Evolutionary conservation across 2,329 filamentous ascomycete species (phyloP), one percentile per base, ranked within the genome.

Genomic region (Capronia epimyces): DNA sequence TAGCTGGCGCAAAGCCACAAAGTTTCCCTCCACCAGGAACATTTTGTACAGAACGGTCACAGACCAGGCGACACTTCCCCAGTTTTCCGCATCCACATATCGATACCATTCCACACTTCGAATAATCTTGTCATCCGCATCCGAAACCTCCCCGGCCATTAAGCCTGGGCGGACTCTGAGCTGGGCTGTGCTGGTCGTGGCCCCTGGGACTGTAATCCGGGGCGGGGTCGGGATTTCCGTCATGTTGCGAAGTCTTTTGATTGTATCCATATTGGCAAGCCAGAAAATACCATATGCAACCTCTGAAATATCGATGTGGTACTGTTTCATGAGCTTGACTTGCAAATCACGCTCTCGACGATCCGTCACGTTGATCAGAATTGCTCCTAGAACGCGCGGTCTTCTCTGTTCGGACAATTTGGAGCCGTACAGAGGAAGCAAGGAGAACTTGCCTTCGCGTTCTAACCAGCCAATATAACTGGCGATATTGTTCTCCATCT

Each of bases 341-440:
- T 87, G 80, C 31, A 79, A 75, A 22, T 81, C 68, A 60, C 89
- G 83, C 53, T 86, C 81, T 6, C 80, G 73, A 6, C 74, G 69
- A 37, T 86, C 80, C 22, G 78, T 77, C 48, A 96, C 78, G 40
- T 87, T 80, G 43, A 89, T 84, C 49, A 96, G 72, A 49, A 94
- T 86, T 46, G 81, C 79, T 50, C 84, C 87, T 43, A 98, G 76
- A 48, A 82, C 78, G 60, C 89, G 83, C 55, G 79, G 77, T 56
- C 84, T 78, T 10, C 80, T 73, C 5, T 75, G 71, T 8, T 80
- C 76, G 16, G 58, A 58, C 10, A 98, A 75, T 61, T 88, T 84
- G 7, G 89, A 89, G 56, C 87, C 90, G 67, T 98, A 98, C 1
- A 95, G 73, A 0, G 93, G 90, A 49, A 95, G 86, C 36, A 93